Percentiles rank a stretch among this genome's conserved stretches.
These are phyloP conservation scores for Kuraishia molischiana DNA, from an alignment of 805 yeast genomes.

Conservation along the genomic window DNA sequence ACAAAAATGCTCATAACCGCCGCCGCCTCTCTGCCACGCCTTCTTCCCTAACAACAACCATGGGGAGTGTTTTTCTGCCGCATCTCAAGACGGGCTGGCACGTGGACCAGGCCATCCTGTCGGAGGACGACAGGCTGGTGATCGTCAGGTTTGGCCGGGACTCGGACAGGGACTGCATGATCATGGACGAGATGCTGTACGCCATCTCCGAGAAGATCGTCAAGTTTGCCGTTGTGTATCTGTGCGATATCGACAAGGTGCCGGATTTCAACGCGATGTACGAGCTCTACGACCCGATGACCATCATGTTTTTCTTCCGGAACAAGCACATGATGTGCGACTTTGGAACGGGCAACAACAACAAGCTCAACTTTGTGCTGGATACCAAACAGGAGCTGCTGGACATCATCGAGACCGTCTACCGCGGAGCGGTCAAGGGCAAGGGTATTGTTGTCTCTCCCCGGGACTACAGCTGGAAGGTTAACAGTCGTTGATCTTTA, in stretches of 20 bases:
- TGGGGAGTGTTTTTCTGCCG: slow-evolving; percentile 80
- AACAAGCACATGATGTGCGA: slow-evolving; percentile 98
- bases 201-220: slow-evolving; percentile 74
- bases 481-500: slow-evolving; percentile 3
- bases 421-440: slow-evolving; percentile 87
- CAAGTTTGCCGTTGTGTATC: slow-evolving; percentile 80
- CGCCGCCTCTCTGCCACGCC: no score
- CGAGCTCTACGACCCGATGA: slow-evolving; percentile 81
- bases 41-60: slow-evolving; percentile 12
- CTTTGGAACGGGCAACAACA: slow-evolving; percentile 96
- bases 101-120: slow-evolving; percentile 92
- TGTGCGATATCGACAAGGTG: slow-evolving; percentile 83
- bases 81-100: slow-evolving; percentile 88
- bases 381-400: slow-evolving; percentile 82
- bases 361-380: slow-evolving; percentile 76
- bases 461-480: slow-evolving; percentile 41
- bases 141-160: slow-evolving; percentile 85
- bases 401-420: slow-evolving; percentile 83
- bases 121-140: slow-evolving; percentile 84
- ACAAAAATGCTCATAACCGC: no score
- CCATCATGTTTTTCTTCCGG: slow-evolving; percentile 86
- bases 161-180: slow-evolving; percentile 67
- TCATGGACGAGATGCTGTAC: slow-evolving; percentile 81
- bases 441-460: slow-evolving; percentile 88
- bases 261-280: slow-evolving; percentile 89